Conservation (phyloP, 1,284 basidiomycete genomes). For the Tilletia walkeri region DNA sequence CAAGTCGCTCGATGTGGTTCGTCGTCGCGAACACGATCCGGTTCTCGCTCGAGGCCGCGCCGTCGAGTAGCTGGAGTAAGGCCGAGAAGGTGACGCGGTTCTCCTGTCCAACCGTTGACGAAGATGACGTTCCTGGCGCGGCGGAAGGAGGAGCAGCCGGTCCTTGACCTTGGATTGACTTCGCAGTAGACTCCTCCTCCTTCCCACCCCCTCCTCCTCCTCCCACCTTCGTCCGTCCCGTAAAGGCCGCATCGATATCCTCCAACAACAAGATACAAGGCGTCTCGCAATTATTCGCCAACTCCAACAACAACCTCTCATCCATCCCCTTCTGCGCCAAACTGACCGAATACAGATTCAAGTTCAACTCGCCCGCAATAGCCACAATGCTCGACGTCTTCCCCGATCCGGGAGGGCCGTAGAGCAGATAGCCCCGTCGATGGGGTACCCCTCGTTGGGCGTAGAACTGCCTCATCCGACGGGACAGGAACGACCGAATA, state of each 20-base stretch:
- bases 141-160: background rate
- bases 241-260: conserved; percentile 97
- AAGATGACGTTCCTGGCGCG: background rate
- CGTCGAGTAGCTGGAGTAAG: conserved; percentile 93
- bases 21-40: conserved; percentile 99
- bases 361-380: conserved; percentile 78
- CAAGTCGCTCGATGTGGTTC: conserved; percentile 73
- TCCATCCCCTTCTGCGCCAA: conserved; percentile 94
- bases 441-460: conserved; percentile 82
- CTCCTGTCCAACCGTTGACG: conserved; percentile 34
- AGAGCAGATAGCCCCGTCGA: conserved; percentile 86
- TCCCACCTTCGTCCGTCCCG: conserved; percentile 14
- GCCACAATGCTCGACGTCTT: conserved; percentile 99
- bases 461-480: conserved; percentile 16
- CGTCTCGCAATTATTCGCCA: conserved; percentile 83
- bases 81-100: conserved; percentile 93
- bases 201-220: background rate
- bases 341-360: conserved; percentile 95
- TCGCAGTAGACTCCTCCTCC: background rate
- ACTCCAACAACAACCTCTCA: conserved; percentile 89
- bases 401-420: conserved; percentile 95
- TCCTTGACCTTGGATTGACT: background rate
- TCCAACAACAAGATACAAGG: conserved; percentile 90
- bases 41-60: conserved; percentile 85
- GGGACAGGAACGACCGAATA: conserved; percentile 72